Base-by-base conservation (phyloP, 2,329 filamentous ascomycete genomes). In the Alternaria sp. region DNA sequence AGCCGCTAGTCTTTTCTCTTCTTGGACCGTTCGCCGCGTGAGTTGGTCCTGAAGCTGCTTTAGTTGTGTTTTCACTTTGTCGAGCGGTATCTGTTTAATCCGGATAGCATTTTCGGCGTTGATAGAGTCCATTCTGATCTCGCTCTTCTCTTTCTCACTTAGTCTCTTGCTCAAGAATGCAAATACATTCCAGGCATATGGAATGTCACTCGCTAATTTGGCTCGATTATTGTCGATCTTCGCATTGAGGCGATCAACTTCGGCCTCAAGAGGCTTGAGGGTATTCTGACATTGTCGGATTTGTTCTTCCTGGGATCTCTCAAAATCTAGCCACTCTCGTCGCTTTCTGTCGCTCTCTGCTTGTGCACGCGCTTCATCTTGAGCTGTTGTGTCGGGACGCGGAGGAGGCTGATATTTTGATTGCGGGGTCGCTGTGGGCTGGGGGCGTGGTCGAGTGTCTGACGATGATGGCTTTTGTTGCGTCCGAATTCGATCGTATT, bases 301-400 rank as follows among this genome's bases (percentile, higher is more conserved):
- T 13, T 44, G 29, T 11, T 58, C 21, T 17, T 40, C 39, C 7
- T 58, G 56, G 7, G n/a, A 4, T 36, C 13, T 54, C 44, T 58
- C 39, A 3, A 44, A 58, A 9, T 58, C 34, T 0, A 58, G 45
- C 56, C 51, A 58, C 42, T 58, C 42, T 31, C 41, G 56, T 26
- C 50, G 56, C n/a, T 54, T 58, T 36, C 17, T 41, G 5, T 46
- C 29, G 42, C 33, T 53, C 23, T 54, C 48, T 24, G 41, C 49
- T 31, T 54, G 23, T 9, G 55, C 50, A 23, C 36, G 42, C 13
- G 49, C 55, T 23, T 58, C 50, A 5, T 45, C 42, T n/a, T 54
- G 51, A 14, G 50, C 29, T 24, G 37, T 29, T 10, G 56, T 41
- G 7, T 48, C 49, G 28, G 14, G 26, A 11, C 29, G 40, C 24